Conservation (phyloP, 148 eudicot species). For the Limonium bicolor region DNA sequence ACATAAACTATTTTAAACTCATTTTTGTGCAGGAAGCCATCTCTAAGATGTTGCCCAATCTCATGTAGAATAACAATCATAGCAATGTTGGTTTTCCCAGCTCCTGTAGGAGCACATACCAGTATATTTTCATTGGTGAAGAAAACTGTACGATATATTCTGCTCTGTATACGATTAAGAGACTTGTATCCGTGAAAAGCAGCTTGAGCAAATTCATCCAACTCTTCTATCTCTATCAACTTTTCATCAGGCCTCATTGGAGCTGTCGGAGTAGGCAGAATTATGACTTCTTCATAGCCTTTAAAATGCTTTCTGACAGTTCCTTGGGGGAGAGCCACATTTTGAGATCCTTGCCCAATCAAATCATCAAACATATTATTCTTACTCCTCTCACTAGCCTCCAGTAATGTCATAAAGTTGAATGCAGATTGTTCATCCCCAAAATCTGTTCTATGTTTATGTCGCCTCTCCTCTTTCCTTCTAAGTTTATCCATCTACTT, state of each 20-base stretch:
- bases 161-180: constrained; percentile 96
- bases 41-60: constrained; percentile 90
- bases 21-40: constrained; percentile 95
- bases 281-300: constrained; percentile 94
- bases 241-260: constrained; percentile 89
- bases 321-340: constrained; percentile 77
- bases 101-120: constrained; percentile 98
- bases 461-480: constrained; percentile 92
- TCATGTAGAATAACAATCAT: constrained; percentile 92
- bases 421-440: constrained; percentile 49
- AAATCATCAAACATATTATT: constrained; percentile 71
- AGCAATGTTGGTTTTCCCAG: constrained; percentile 97
- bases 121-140: constrained; percentile 77
- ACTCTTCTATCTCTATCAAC: constrained; percentile 88
- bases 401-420: constrained; percentile 63
- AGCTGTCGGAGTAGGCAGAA: constrained; percentile 84
- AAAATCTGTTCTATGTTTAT: constrained; percentile 61
- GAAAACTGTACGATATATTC: constrained; percentile 77
- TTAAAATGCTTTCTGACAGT: constrained; percentile 80
- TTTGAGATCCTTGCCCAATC: constrained; percentile 51
- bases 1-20: constrained; percentile 97
- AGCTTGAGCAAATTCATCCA: constrained; percentile 97
- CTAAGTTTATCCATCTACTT: constrained; percentile 88
- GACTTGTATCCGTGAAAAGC: constrained; percentile 90
- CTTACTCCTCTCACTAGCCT: constrained; percentile 97